Evolutionary conservation across 176 grass and related monocot species (phyloP), one percentile per base, ranked within the genome.

Genomic region (Secale cereale): DNA sequence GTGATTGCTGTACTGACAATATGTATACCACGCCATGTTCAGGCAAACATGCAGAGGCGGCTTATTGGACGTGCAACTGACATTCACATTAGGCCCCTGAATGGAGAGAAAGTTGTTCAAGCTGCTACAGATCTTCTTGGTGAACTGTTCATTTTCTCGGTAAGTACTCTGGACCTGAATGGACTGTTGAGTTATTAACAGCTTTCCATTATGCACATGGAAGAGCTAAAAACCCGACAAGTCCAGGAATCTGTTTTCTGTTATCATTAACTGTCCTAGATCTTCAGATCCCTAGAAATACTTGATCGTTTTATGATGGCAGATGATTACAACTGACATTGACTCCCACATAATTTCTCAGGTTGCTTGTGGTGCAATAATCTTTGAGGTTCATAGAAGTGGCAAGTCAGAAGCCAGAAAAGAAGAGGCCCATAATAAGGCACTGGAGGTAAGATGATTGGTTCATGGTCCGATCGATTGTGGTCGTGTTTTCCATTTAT

Each of bases 81-180:
- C 83, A 87, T 91, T 61, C 88, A 87, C 65, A 94, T 98, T 50
- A 80, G 89, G 56, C 96, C 96, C 71, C 73, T 98, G 73, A 95
- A 95, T 79, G 93, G 95, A 86, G 96, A 98, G 81, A 98, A 70
- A 82, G 89, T 91, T 81, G 89, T 98, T 92, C 96, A 98, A 94
- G 78, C 85, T 83, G 96, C 96, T 56, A 86, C 85, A 83, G 96
- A 98, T 88, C 86, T 98, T 88, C 69, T 98, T 33, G 96, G 93
- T 7, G 96, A 98, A 77, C 37, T 94, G 22, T 95, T 98, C 73
- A 70, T 98, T 68, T 98, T 98, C 85, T 90, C 91, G 81, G 96
- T 56, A 85, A 50, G 76, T 56, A 30, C 39, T 82, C 25, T 82
- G 85, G 35, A 36, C 1, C 33, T 28, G 6, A 74, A 41, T 73